Percentiles rank a stretch among this genome's conserved stretches.
phyloP scores from a whole-genome alignment of 192 early-diverging fungal species.

The Rhizoclosmatium sp. region DNA sequence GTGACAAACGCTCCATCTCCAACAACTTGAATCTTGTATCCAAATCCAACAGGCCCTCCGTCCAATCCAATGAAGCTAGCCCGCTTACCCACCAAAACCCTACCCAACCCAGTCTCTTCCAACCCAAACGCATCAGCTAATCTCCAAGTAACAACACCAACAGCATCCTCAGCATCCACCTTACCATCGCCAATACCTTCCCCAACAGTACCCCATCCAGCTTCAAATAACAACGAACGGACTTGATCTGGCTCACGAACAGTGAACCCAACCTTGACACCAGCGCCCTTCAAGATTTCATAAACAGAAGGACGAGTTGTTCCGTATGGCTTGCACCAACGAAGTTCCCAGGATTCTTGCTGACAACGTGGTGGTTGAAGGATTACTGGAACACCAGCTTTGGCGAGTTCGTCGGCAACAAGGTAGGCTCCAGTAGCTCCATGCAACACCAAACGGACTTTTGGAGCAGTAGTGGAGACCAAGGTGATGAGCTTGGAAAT shows the following conservation, averaged over 20 bases:
- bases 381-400: constrained; percentile 66
- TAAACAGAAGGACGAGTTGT: constrained; percentile 58
- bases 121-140: constrained; percentile 70
- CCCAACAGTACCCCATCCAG: constrained; percentile 66
- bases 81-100: constrained; percentile 41
- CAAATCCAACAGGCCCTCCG: constrained; percentile 69
- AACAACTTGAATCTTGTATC: constrained; percentile 61
- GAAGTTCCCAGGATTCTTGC: constrained; percentile 65
- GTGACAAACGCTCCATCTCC: constrained; percentile 62
- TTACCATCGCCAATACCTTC: constrained; percentile 46
- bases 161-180: constrained; percentile 67
- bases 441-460: constrained; percentile 44
- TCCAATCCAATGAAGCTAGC: constrained; percentile 68
- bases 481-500: constrained; percentile 69
- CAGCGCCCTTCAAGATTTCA: constrained; percentile 60
- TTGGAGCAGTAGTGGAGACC: constrained; percentile 50
- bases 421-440: constrained; percentile 74
- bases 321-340: constrained; percentile 63
- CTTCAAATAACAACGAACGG: constrained; percentile 77
- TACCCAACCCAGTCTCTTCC: constrained; percentile 28
- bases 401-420: constrained; percentile 64
- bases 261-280: constrained; percentile 71
- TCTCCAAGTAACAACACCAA: constrained; percentile 75
- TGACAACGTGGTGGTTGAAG: constrained; percentile 70
- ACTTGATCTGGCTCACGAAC: constrained; percentile 58